Evolutionary conservation across 228 moss, liverwort and hornwort genomes (phyloP), one percentile per base, ranked within the genome.

Genomic region (Sphagnum fallax): DNA sequence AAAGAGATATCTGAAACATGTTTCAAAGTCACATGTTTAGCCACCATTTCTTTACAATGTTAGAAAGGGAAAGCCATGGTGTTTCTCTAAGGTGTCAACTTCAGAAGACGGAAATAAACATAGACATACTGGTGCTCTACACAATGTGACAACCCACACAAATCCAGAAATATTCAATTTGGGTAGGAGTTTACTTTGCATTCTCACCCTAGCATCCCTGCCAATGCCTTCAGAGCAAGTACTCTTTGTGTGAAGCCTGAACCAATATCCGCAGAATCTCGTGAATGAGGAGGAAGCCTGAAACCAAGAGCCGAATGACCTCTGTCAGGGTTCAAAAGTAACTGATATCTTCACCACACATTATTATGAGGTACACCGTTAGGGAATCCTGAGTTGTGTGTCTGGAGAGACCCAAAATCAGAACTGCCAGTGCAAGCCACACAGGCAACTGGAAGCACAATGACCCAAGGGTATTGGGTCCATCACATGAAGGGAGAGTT

Each of bases 211-310:
- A 89, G 86, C 61, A 89, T 72, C 77, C 86, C 86, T 70, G 83
- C 81, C 70, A 89, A 80, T 69, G 89, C 89, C 67, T 83, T 86
- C n/a, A 89, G 73, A 53, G 86, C 86, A 79, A 89, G 75, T 58
- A 89, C 89, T 74, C 89, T 86, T 67, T 89, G 86, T 10, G 89
- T 81, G 65, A 89, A 89, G 62, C 89, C 86, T 73, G 89, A 86
- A 67, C 86, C 89, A 74, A 88, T 85, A 69, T 86, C 85, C 67
- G 86, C 89, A 72, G 86, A 73, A 81, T 89, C 88, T 58, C 85
- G 81, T 66, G 87, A 87, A 79, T 87, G 73, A 73, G 86, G 83
- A 64, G 83, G 77, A 67, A 89, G 62, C 70, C 89, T 89, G 83
- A 76, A 83, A 61, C 3, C 14, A 51, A 72, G 5, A 9, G 16